These are phyloP conservation scores for Kluyveromyces lactis DNA, from an alignment of 805 yeast genomes.

Conservation along the genomic window DNA sequence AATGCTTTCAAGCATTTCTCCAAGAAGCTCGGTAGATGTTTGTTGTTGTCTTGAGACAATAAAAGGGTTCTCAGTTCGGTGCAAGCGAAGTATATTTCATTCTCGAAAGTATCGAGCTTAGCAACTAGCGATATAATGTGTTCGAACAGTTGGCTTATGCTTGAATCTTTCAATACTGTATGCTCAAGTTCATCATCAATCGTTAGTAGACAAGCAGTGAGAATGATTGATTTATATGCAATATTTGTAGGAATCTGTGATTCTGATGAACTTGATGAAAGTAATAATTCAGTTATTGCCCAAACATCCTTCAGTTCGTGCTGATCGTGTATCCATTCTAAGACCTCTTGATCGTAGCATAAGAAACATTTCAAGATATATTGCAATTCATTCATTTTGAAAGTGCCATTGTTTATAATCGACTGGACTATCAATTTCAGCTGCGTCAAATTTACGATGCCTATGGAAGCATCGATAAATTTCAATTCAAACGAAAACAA, in stretches of 20 bases:
- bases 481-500: slow-evolving; percentile 5
- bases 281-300: slow-evolving; percentile 12
- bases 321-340: slow-evolving; percentile 19
- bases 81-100: slow-evolving; percentile 19
- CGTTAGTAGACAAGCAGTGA: slow-evolving; percentile 17
- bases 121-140: slow-evolving; percentile 12
- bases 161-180: slow-evolving; percentile 1
- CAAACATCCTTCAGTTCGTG: slow-evolving; percentile 18
- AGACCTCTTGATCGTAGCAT: slow-evolving; percentile 4
- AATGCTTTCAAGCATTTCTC: slow-evolving; percentile 1
- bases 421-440: slow-evolving; percentile 16
- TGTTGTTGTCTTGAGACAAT: slow-evolving; percentile 1
- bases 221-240: slow-evolving; percentile 19
- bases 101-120: slow-evolving; percentile 16
- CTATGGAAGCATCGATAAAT: not conserved
- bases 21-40: not conserved
- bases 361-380: slow-evolving; percentile 17
- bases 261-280: slow-evolving; percentile 21
- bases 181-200: slow-evolving; percentile 5
- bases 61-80: slow-evolving; percentile 20
- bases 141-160: slow-evolving; percentile 15
- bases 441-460: slow-evolving; percentile 9
- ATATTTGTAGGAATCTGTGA: slow-evolving; percentile 20
- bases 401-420: slow-evolving; percentile 19
- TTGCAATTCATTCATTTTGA: slow-evolving; percentile 22